A percentile compares a stretch with the other conserved stretches of the same genome.
phyloP scores from a whole-genome alignment of 352 stramenopile genomes.

The Saprolegnia diclina region DNA sequence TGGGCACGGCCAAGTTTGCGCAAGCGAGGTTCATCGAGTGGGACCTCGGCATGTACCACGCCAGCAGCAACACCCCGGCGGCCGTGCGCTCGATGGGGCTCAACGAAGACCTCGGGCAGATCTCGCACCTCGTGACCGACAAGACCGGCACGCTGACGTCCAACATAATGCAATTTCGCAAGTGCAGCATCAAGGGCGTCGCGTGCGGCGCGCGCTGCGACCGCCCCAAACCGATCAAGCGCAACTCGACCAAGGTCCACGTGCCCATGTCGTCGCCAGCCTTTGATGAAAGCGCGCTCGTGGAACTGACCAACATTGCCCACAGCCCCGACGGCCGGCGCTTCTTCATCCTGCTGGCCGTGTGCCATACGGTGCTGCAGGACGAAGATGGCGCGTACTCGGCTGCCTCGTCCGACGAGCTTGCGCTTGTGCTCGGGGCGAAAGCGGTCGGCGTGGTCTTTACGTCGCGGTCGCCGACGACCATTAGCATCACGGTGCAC shows the following conservation, averaged over 20 bases:
- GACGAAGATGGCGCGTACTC: constrained; percentile 59
- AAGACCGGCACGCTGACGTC: constrained; percentile 99
- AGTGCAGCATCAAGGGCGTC: constrained; percentile 85
- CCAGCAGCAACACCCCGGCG: constrained; percentile 60
- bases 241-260: constrained; percentile 90
- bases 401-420: constrained; percentile 56
- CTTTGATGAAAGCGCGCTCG: not conserved
- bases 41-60: constrained; percentile 79
- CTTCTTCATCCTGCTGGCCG: constrained; percentile 49
- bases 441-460: constrained; percentile 63
- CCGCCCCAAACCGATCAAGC: constrained; percentile 91
- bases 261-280: constrained; percentile 67
- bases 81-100: constrained; percentile 81
- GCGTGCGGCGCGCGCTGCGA: constrained; percentile 72
- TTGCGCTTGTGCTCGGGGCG: constrained; percentile 55
- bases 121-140: constrained; percentile 98
- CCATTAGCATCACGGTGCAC: constrained; percentile 4
- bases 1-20: constrained; percentile 89
- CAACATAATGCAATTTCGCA: constrained; percentile 98
- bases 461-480: constrained; percentile 28
- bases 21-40: constrained; percentile 83
- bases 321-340: not conserved
- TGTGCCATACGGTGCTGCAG: constrained; percentile 64
- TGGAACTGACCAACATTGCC: not conserved
- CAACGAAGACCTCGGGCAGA: constrained; percentile 92